A percentile compares a stretch with the other conserved stretches of the same genome.
Evolutionary conservation across 2,329 filamentous ascomycete species (phyloP).

Genomic region (Fusarium pseudonygamai): DNA sequence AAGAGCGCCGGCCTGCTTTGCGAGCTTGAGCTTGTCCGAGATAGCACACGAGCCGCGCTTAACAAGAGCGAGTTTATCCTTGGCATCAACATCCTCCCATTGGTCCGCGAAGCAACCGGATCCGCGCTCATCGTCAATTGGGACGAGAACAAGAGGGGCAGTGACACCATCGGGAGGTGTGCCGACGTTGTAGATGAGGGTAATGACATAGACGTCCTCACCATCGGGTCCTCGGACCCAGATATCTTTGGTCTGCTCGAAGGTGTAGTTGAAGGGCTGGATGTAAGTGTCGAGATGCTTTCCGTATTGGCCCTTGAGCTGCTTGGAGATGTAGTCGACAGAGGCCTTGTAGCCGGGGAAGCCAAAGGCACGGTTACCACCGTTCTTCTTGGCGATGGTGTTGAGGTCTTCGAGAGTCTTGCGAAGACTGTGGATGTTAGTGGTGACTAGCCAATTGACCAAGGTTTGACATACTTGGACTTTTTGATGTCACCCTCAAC

Average conservation of each 20-base stretch:
- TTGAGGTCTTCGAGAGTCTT: conserved; percentile 64
- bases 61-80: conserved; percentile 56
- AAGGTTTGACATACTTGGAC: conserved; percentile 22
- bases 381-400: conserved; percentile 63
- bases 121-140: conserved; percentile 50
- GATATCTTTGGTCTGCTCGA: conserved; percentile 54
- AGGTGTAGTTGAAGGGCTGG: conserved; percentile 59
- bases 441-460: neutral
- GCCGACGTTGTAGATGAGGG: conserved; percentile 58
- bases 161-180: conserved; percentile 53
- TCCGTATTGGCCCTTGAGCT: conserved; percentile 51
- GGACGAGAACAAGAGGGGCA: conserved; percentile 49
- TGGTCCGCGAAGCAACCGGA: conserved; percentile 55
- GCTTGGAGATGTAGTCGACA: conserved; percentile 64
- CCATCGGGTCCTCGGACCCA: conserved; percentile 56
- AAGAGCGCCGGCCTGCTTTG: conserved; percentile 53
- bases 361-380: conserved; percentile 69
- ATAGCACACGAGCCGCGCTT: conserved; percentile 57
- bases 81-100: conserved; percentile 56
- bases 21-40: conserved; percentile 55
- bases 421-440: conserved; percentile 55
- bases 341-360: conserved; percentile 67
- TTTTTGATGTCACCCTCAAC: conserved; percentile 41
- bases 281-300: conserved; percentile 56
- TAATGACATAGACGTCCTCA: conserved; percentile 54